phyloP scores from a whole-genome alignment of 768 basidiomycete species.

The Mycena alexandri region DNA sequence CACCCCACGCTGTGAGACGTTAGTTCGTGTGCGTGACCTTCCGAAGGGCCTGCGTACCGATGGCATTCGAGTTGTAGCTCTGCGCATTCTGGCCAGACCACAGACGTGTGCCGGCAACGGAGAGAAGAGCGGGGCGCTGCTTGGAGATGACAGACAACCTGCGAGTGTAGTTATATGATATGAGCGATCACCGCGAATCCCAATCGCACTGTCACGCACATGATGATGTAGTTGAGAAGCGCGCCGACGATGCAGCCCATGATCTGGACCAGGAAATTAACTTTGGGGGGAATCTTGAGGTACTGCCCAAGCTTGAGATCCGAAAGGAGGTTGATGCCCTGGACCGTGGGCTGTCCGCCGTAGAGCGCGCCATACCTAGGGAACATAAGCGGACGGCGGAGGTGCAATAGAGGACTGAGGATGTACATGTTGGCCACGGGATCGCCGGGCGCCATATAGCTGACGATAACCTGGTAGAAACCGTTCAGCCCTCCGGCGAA shows the following conservation, averaged over 20 bases:
- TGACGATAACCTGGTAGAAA: constrained; percentile 30
- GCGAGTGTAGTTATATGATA: constrained; percentile 22
- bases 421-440: constrained; percentile 52
- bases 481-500: constrained; percentile 27
- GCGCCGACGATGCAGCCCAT: constrained; percentile 54
- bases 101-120: constrained; percentile 46
- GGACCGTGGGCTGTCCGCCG: constrained; percentile 51
- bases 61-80: constrained; percentile 48
- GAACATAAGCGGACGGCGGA: constrained; percentile 16
- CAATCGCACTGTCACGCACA: constrained; percentile 26
- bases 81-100: constrained; percentile 48
- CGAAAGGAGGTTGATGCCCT: constrained; percentile 54
- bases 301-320: constrained; percentile 56
- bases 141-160: constrained; percentile 30
- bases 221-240: constrained; percentile 46
- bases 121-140: constrained; percentile 35
- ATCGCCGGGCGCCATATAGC: constrained; percentile 41
- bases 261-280: constrained; percentile 60
- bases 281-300: constrained; percentile 62
- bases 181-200: constrained; percentile 17
- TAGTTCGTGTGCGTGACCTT: constrained; percentile 22
- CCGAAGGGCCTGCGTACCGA: constrained; percentile 49
- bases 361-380: constrained; percentile 33
- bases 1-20: constrained; percentile 43
- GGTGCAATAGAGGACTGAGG: constrained; percentile 15